These are phyloP conservation scores for Trichoderma polysporum DNA, from an alignment of 2,329 filamentous ascomycete species.

Conservation along the genomic window DNA sequence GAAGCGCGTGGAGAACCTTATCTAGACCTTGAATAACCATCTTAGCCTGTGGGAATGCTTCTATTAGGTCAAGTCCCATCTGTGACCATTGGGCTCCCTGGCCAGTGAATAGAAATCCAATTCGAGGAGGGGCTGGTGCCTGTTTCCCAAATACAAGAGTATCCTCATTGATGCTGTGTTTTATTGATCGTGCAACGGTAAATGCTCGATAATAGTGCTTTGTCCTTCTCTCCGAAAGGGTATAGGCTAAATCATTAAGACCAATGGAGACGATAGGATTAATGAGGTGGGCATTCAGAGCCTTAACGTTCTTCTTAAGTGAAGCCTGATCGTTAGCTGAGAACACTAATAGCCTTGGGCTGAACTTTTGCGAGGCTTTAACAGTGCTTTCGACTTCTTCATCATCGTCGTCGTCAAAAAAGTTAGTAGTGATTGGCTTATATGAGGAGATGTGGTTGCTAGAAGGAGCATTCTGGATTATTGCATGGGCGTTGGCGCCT, in stretches of 20 bases:
- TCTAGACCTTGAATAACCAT: neutral
- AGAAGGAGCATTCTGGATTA: slow-evolving; percentile 25
- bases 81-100: slow-evolving; percentile 10
- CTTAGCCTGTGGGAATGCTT: neutral
- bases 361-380: too few species aligned
- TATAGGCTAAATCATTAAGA: slow-evolving; percentile 31
- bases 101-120: slow-evolving; percentile 6
- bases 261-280: slow-evolving; percentile 28
- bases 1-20: neutral
- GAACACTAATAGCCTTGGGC: slow-evolving; percentile 17
- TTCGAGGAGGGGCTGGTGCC: neutral
- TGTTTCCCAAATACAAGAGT: neutral
- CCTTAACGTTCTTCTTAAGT: slow-evolving; percentile 16
- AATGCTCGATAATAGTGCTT: slow-evolving; percentile 27
- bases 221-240: slow-evolving; percentile 29
- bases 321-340: slow-evolving; percentile 24
- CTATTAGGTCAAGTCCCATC: neutral
- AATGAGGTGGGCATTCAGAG: slow-evolving; percentile 26
- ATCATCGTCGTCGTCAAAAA: neutral
- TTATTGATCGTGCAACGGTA: slow-evolving; percentile 7
- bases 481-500: slow-evolving; percentile 30
- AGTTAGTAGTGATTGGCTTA: neutral
- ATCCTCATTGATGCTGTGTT: neutral
- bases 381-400: neutral
- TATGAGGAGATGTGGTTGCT: neutral